Percentiles rank a stretch among this genome's conserved stretches.
Conservation (phyloP, 2,329 filamentous ascomycete species). For the Penicillium sp. region DNA sequence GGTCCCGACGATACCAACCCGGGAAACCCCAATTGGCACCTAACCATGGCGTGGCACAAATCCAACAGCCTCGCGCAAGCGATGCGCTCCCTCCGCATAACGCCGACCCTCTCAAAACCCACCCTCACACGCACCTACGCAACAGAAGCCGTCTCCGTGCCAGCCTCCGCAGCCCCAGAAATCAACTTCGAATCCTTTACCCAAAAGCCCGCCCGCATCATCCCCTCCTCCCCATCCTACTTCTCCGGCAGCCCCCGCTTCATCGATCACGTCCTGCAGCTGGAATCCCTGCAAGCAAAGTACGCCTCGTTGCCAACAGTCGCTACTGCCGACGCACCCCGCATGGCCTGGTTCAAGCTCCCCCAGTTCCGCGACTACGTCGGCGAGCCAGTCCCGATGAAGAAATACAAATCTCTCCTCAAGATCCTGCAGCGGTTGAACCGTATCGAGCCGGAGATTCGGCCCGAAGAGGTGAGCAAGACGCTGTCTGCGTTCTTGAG, state of each 20-base stretch:
- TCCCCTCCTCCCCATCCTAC: slow-evolving; percentile 88
- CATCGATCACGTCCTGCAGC: slow-evolving; percentile 73
- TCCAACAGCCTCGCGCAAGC: slow-evolving; percentile 36
- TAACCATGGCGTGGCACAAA: slow-evolving; percentile 39
- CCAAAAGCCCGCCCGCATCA: slow-evolving; percentile 61
- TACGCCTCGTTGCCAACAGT: slow-evolving; percentile 71
- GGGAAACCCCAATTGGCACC: slow-evolving; percentile 1
- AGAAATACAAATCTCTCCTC: slow-evolving; percentile 75
- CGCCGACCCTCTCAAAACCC: slow-evolving; percentile 29
- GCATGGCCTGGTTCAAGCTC: slow-evolving; percentile 75
- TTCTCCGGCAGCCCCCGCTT: slow-evolving; percentile 83
- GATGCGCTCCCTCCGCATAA: slow-evolving; percentile 32
- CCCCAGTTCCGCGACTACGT: slow-evolving; percentile 68
- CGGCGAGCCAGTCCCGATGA: slow-evolving; percentile 68
- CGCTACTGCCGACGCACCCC: slow-evolving; percentile 61
- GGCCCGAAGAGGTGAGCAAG: slow-evolving; percentile 64
- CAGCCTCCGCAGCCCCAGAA: slow-evolving; percentile 28
- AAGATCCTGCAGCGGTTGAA: slow-evolving; percentile 75
- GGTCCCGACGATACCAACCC: neutral
- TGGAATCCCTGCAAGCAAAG: slow-evolving; percentile 68
- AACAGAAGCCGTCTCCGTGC: slow-evolving; percentile 21
- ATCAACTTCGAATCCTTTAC: slow-evolving; percentile 32
- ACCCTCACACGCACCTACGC: slow-evolving; percentile 33
- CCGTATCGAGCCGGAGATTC: slow-evolving; percentile 73
- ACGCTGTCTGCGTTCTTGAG: slow-evolving; percentile 69